A percentile compares a stretch with the other conserved stretches of the same genome.
phyloP scores from a whole-genome alignment of 495 filamentous ascomycete species.

The Aspergillus funiculosus region DNA sequence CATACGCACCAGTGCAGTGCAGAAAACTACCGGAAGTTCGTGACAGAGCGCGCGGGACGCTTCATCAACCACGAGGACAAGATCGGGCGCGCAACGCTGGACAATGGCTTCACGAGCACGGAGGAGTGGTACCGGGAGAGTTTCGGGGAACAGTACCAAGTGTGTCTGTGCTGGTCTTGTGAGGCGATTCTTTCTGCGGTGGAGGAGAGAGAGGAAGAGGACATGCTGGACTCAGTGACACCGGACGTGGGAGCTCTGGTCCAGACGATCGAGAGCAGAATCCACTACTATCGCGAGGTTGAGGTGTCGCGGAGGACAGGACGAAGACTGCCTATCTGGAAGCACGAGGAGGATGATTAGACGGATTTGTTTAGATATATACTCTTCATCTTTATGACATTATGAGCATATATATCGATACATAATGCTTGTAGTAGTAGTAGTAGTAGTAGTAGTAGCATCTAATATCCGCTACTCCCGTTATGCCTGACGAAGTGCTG shows the following conservation, averaged over 20 bases:
- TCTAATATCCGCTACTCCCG: no score
- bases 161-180: constrained; percentile 10
- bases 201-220: not conserved
- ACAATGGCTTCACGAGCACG: not conserved
- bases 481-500: no score
- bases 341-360: no score
- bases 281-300: constrained; percentile 1
- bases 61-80: constrained; percentile 14
- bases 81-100: constrained; percentile 5
- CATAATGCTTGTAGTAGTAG: no score
- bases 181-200: constrained; percentile 9
- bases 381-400: no score
- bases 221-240: no score
- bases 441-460: no score
- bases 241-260: not conserved
- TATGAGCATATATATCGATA: no score
- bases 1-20: constrained; percentile 16
- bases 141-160: constrained; percentile 3
- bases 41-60: constrained; percentile 1
- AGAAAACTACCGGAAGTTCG: not conserved
- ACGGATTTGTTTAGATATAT: no score
- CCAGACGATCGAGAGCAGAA: not conserved
- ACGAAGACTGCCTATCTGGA: not conserved
- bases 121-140: constrained; percentile 1
- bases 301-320: not conserved